Conservation (phyloP, 305 asterid species). For the Fraxinus sp. region DNA sequence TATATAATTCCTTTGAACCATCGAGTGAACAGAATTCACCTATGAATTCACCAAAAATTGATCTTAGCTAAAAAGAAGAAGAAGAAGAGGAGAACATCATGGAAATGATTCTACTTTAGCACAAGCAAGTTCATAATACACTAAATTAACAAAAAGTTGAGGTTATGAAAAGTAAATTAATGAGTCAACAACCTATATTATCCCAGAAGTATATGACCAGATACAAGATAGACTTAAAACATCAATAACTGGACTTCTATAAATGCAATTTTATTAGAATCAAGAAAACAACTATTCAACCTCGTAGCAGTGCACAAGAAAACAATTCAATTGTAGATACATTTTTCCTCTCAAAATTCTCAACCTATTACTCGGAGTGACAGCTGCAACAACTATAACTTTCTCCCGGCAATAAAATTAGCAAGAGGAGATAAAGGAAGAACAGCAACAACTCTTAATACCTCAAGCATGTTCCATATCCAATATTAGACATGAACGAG, state of each 20-base stretch:
- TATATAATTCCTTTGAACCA: neutral
- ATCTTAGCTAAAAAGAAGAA: conserved; percentile 3
- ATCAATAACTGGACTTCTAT: neutral
- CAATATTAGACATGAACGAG: neutral
- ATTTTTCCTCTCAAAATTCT: neutral
- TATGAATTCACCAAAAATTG: neutral
- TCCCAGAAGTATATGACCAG: neutral
- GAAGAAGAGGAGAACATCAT: neutral
- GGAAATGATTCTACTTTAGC: neutral
- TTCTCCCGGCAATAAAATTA: neutral
- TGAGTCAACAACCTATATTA: neutral
- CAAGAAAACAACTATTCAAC: neutral
- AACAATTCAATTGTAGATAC: neutral
- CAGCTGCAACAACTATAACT: neutral
- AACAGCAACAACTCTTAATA: neutral
- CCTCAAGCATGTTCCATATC: neutral
- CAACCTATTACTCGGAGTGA: neutral
- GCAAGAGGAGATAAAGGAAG: neutral
- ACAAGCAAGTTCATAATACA: neutral
- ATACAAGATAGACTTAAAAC: neutral
- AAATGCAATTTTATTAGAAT: neutral
- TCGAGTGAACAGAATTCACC: neutral
- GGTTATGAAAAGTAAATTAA: neutral
- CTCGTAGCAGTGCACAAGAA: neutral
- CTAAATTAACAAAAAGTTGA: neutral